Conservation (phyloP, 768 basidiomycete species). For the Hygrophorus pudorinus region DNA sequence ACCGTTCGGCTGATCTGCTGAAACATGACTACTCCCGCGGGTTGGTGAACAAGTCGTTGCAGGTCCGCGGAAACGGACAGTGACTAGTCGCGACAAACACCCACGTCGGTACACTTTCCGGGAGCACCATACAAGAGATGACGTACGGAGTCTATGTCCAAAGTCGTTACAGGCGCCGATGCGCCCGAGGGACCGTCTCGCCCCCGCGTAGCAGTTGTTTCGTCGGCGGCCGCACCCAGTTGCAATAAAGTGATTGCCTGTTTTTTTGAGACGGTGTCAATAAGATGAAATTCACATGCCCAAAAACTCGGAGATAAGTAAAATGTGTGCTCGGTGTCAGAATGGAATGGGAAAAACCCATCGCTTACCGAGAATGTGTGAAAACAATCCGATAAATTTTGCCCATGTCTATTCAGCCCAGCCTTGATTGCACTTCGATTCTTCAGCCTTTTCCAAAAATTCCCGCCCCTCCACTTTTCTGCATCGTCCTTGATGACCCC, state of each 20-base stretch:
- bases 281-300: no score
- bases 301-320: no score
- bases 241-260: background rate
- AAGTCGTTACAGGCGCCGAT: background rate
- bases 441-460: background rate
- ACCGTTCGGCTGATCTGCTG: background rate
- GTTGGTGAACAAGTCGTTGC: background rate
- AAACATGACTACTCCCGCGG: background rate
- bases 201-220: no score
- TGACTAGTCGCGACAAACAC: background rate
- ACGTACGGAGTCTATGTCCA: background rate
- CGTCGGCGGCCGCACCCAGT: background rate
- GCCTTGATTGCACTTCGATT: background rate
- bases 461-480: background rate
- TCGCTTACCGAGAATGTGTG: background rate
- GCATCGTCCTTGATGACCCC: background rate
- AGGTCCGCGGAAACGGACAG: background rate
- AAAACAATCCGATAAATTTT: conserved; percentile 1
- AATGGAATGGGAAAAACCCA: background rate
- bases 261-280: no score
- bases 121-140: background rate
- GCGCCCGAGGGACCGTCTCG: background rate
- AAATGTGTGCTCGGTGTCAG: no score
- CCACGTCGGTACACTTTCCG: background rate
- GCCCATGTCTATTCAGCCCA: background rate